Percentiles rank a stretch among this genome's conserved stretches.
Evolutionary conservation across 164 flowering plant species (phyloP).

Genomic region (Stephania yunnanensis): DNA sequence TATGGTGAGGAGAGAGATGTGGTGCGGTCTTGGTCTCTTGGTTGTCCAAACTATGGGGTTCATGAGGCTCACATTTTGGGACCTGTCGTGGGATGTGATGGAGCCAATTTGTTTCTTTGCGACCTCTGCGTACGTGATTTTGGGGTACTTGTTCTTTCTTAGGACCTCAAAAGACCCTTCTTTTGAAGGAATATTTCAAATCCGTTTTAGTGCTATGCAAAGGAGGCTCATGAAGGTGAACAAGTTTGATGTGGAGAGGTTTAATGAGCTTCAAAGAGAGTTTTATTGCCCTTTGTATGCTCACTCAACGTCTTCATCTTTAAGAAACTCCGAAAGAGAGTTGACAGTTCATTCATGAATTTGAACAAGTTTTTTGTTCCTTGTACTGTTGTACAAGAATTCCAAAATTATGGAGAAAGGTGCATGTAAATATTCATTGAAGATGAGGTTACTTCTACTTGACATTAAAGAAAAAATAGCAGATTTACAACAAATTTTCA

Average conservation of each 20-base stretch:
- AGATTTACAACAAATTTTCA: no score
- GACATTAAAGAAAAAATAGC: no score
- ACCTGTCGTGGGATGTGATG: conserved; percentile 56
- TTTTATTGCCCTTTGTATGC: conserved; percentile 4
- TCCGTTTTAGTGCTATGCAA: conserved; percentile 35
- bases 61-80: conserved; percentile 64
- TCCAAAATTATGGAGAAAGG: no score
- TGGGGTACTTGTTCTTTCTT: conserved; percentile 46
- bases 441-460: no score
- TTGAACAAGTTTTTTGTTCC: not conserved
- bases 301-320: not conserved
- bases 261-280: conserved; percentile 22
- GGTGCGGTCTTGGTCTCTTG: conserved; percentile 40
- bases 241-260: conserved; percentile 36
- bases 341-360: not conserved
- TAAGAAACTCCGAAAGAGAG: not conserved
- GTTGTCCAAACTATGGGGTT: conserved; percentile 39
- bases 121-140: conserved; percentile 37
- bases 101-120: conserved; percentile 55
- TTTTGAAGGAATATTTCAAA: conserved; percentile 38
- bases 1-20: conserved; percentile 32
- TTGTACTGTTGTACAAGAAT: no score
- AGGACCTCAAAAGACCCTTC: conserved; percentile 49
- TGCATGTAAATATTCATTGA: no score
- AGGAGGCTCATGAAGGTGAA: conserved; percentile 27